These are phyloP conservation scores for Amborella trichopoda DNA, from an alignment of 164 flowering plant species.

Conservation along the genomic window DNA sequence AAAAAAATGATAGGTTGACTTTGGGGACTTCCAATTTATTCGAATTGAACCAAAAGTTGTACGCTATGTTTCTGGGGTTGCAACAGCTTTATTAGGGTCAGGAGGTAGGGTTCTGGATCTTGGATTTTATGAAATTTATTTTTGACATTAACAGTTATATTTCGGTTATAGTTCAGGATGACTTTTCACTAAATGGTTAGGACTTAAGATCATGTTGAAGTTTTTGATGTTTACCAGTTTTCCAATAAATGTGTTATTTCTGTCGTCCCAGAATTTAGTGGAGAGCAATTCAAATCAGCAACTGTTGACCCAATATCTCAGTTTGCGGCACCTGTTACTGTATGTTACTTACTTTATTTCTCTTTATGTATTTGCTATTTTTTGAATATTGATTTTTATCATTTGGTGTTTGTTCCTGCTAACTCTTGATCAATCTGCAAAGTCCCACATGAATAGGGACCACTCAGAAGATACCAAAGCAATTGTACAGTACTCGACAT, in stretches of 20 bases:
- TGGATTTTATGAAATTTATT: conserved; percentile 1
- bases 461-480: conserved; percentile 83
- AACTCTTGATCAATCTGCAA: neutral
- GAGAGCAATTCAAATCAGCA: conserved; percentile 52
- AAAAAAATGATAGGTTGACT: conserved; percentile 83
- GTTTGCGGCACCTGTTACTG: conserved; percentile 77
- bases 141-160: no score
- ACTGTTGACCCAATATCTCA: conserved; percentile 88
- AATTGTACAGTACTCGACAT: conserved; percentile 70
- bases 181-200: no score
- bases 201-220: no score
- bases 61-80: conserved; percentile 82
- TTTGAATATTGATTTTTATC: neutral
- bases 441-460: conserved; percentile 97
- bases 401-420: neutral
- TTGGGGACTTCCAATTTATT: conserved; percentile 87
- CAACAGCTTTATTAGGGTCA: conserved; percentile 80
- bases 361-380: conserved; percentile 1
- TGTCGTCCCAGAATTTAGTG: conserved; percentile 54
- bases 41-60: conserved; percentile 81
- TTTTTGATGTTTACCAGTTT: no score
- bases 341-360: conserved; percentile 13
- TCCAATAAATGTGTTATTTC: no score
- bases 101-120: conserved; percentile 72
- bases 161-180: no score